Evolutionary conservation across 228 moss, liverwort and hornwort genomes (phyloP).

Genomic region (Sphagnum magellanicum): DNA sequence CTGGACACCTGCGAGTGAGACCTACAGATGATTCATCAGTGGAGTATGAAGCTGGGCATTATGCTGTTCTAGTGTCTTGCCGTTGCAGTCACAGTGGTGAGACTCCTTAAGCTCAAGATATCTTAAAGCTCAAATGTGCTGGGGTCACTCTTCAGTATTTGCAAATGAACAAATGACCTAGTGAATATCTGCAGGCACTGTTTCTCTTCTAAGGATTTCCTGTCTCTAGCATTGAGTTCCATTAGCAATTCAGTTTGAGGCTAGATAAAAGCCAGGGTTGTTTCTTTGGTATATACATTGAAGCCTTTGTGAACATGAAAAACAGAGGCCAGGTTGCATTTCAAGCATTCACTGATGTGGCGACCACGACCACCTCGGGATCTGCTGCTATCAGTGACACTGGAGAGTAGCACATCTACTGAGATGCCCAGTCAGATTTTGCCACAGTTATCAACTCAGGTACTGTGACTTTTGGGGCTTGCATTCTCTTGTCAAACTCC

Average conservation of each 20-base stretch:
- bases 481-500: neutral
- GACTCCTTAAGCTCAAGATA: neutral
- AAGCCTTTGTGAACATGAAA: neutral
- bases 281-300: neutral
- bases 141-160: no score
- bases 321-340: constrained; percentile 89
- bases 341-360: constrained; percentile 85
- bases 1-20: constrained; percentile 32
- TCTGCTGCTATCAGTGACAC: constrained; percentile 80
- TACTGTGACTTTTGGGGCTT: constrained; percentile 9
- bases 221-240: no score
- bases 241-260: no score
- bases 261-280: no score
- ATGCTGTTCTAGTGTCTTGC: constrained; percentile 90
- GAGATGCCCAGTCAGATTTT: constrained; percentile 43
- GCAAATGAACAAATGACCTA: no score
- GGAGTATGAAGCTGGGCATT: constrained; percentile 61
- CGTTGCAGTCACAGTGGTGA: constrained; percentile 96
- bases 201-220: no score
- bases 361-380: constrained; percentile 82
- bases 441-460: constrained; percentile 87
- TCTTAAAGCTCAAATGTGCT: no score
- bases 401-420: constrained; percentile 59
- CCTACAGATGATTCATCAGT: constrained; percentile 12
- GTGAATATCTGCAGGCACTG: no score